Evolutionary conservation across 2,329 filamentous ascomycete genomes (phyloP).

Genomic region (Tolypocladium endophyticum): DNA sequence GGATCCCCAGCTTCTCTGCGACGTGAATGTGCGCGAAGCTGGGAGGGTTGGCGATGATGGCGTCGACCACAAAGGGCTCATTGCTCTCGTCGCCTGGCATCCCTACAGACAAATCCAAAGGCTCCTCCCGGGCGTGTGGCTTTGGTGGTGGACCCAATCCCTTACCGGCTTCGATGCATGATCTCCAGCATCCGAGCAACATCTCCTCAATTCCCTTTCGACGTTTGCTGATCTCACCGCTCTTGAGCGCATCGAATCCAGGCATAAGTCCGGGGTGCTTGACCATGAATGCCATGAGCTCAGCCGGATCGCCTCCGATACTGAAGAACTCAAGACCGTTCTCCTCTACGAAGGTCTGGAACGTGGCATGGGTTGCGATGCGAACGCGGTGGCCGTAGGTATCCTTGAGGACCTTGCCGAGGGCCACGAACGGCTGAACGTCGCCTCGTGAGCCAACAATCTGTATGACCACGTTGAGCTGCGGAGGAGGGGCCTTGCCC

Average conservation of each 20-base stretch:
- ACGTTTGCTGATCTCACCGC: slow-evolving; percentile 65
- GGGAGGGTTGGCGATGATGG: slow-evolving; percentile 69
- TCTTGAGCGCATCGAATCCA: slow-evolving; percentile 63
- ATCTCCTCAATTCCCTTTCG: slow-evolving; percentile 69
- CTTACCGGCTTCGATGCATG: slow-evolving; percentile 70
- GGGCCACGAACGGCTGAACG: slow-evolving; percentile 64
- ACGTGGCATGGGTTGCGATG: slow-evolving; percentile 61
- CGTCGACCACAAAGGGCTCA: slow-evolving; percentile 71
- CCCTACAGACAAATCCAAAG: slow-evolving; percentile 25
- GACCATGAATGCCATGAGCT: slow-evolving; percentile 84
- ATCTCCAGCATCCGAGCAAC: slow-evolving; percentile 76
- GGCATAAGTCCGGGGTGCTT: slow-evolving; percentile 83
- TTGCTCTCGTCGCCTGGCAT: slow-evolving; percentile 29
- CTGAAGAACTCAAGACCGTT: slow-evolving; percentile 66
- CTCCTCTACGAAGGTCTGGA: slow-evolving; percentile 57
- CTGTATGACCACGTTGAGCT: slow-evolving; percentile 62
- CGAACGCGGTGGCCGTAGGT: slow-evolving; percentile 62
- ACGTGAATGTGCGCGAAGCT: slow-evolving; percentile 68
- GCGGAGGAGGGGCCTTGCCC: slow-evolving; percentile 43
- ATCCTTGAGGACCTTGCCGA: slow-evolving; percentile 54
- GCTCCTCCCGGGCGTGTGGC: slow-evolving; percentile 35
- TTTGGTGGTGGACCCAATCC: slow-evolving; percentile 41
- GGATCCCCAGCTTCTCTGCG: slow-evolving; percentile 65
- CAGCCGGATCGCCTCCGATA: slow-evolving; percentile 65
- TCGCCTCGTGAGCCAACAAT: slow-evolving; percentile 67